These are phyloP conservation scores for Cryphonectria carpinicola DNA, from an alignment of 2,329 filamentous ascomycete species.

Conservation along the genomic window DNA sequence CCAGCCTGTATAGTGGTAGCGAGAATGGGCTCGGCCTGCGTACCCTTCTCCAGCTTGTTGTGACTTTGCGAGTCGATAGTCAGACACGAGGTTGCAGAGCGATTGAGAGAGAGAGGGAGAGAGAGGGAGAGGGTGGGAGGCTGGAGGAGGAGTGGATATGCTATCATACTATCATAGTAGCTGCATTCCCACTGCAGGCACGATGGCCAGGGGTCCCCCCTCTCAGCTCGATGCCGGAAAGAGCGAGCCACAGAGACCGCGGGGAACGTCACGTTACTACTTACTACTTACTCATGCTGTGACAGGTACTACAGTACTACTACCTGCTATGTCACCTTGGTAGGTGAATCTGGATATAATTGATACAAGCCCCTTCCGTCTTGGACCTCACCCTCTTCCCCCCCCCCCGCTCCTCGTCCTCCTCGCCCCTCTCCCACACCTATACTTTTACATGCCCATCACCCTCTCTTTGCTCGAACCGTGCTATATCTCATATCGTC, in stretches of 20 bases:
- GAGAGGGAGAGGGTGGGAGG: not conserved
- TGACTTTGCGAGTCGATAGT: not conserved
- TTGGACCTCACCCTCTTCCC: not conserved
- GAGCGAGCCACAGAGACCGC: not conserved
- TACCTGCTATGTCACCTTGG: not conserved
- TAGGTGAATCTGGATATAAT: not conserved
- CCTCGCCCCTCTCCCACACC: not conserved
- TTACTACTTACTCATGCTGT: not conserved
- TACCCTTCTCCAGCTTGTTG: not conserved
- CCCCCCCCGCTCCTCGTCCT: not conserved
- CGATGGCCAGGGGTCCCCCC: not conserved
- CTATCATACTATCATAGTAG: not conserved
- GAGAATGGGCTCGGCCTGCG: conserved; percentile 3
- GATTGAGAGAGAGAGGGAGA: not conserved
- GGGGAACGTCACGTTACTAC: not conserved
- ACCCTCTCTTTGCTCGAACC: not conserved
- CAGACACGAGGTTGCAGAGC: not conserved
- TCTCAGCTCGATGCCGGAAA: not conserved
- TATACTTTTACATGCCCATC: not conserved
- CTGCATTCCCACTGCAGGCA: not conserved
- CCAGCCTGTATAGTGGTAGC: not conserved
- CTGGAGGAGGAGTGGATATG: not conserved
- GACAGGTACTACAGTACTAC: not conserved
- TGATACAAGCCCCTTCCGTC: not conserved
- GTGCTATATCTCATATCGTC: not conserved